Base-by-base conservation (phyloP, 129 eudicot genomes). In the Ambrosia artemisiifolia region DNA sequence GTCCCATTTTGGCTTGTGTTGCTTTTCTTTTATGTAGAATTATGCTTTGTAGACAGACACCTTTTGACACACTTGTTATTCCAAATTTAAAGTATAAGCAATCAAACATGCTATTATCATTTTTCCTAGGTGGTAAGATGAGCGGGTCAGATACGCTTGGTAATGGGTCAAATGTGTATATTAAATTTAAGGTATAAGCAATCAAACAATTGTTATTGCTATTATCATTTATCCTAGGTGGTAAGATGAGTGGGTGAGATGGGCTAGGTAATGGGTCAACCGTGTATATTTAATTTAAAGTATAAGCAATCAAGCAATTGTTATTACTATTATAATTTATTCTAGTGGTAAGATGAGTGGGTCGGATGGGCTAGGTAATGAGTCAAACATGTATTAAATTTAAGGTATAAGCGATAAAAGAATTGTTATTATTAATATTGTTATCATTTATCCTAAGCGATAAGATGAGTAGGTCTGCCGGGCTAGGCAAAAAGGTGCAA, bases 1-100 rank as follows among this genome's bases (percentile, higher is more conserved):
- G 72, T 43, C 82, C 82, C 82, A 78, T 67, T 53, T 36, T 51
- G 54, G 72, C 16, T 53, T 71, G 44, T 14, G 12, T 63, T 70
- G 71, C 54, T 63, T 53, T 78, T 66, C 48, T 75, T 53, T 70
- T 70, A 30, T 70, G 43, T 48, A 69, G 49, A 62, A 63, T 50
- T 63, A 8, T 76, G 61, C 69, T 67, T 46, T 76, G 35, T 56
- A 19, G 63, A 59, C 43, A 19, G 63, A 59, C 43, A 30, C 40
- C 71, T 57, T 79, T 56, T 56, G 79, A 54, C 68, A 65, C 43
- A 56, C 17, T 61, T 36, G 70, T 49, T 67, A 65, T 79, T 67
- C 79, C 63, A 73, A 67, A 24, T 40, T 34, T 71, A 63, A 71
- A 51, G 60, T 13, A 46, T 48, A 67, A 73, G 79, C 68, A 36